phyloP scores from a whole-genome alignment of 1,139 yeast species.

The Hyphopichia wangnamkhiaoensis region DNA sequence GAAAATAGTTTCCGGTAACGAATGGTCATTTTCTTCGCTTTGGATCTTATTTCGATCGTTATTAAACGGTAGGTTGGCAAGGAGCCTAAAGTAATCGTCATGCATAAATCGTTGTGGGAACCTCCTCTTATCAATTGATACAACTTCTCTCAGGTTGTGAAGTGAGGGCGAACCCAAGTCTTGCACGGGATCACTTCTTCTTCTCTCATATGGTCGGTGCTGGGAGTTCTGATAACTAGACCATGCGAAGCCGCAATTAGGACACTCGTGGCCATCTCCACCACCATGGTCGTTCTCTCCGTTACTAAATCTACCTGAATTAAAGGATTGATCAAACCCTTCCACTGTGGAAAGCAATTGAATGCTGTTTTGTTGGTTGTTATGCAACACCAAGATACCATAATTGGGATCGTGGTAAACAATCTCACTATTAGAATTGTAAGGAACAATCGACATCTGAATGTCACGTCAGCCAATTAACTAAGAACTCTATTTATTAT shows the following conservation, averaged over 20 bases:
- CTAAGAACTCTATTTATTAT: no score
- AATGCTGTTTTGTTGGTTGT: constrained; percentile 41
- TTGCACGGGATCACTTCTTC: neutral
- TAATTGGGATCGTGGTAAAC: constrained; percentile 41
- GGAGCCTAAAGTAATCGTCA: constrained; percentile 40
- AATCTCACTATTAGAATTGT: constrained; percentile 31
- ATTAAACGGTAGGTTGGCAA: constrained; percentile 30
- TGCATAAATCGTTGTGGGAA: constrained; percentile 31
- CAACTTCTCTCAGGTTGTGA: neutral
- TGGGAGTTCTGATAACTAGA: constrained; percentile 7
- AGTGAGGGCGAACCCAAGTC: neutral
- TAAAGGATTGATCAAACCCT: neutral
- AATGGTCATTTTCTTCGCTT: neutral
- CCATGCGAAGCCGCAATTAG: constrained; percentile 46
- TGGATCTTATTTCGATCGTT: constrained; percentile 7
- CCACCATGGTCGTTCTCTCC: neutral
- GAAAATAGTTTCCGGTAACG: constrained; percentile 46
- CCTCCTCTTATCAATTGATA: neutral
- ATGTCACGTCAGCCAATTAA: no score
- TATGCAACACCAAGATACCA: constrained; percentile 47
- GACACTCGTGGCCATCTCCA: constrained; percentile 21
- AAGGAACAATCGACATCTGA: constrained; percentile 48
- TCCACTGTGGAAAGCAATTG: constrained; percentile 27
- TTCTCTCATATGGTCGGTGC: neutral
- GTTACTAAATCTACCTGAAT: neutral